A percentile compares a stretch with the other conserved stretches of the same genome.
phyloP scores from a whole-genome alignment of 106 monocot genomes.

The Agapanthus africanus region DNA sequence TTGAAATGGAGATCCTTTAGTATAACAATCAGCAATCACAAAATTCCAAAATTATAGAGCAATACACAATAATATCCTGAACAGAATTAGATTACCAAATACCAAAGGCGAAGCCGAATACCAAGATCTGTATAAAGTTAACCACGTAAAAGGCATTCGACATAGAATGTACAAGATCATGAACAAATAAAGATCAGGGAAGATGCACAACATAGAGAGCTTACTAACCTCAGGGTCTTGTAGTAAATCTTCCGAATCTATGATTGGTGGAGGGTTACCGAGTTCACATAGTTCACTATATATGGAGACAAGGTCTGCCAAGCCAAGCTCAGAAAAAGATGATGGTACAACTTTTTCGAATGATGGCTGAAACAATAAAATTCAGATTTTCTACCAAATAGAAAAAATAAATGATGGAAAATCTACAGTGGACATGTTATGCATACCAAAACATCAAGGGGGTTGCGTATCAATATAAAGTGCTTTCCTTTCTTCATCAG shows the following conservation, averaged over 20 bases:
- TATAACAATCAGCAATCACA: too few species aligned
- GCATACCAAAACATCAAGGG: constrained; percentile 75
- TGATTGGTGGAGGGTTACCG: constrained; percentile 75
- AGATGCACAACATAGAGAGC: too few species aligned
- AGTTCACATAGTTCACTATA: constrained; percentile 77
- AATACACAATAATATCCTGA: too few species aligned
- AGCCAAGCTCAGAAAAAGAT: constrained; percentile 81
- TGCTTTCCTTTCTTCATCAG: constrained; percentile 97
- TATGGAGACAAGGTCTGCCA: constrained; percentile 62
- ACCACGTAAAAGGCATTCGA: neutral
- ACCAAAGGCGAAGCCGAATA: too few species aligned
- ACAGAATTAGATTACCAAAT: too few species aligned
- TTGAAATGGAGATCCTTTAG: too few species aligned
- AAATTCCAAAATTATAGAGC: too few species aligned
- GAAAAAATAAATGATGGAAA: neutral
- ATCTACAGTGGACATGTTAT: neutral
- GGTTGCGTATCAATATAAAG: constrained; percentile 93
- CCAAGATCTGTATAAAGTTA: too few species aligned
- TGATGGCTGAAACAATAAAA: constrained; percentile 60
- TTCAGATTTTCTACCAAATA: neutral
- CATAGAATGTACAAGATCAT: neutral
- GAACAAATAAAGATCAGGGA: too few species aligned
- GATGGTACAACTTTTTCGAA: constrained; percentile 63
- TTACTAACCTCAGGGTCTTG: constrained; percentile 66
- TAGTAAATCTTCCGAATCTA: constrained; percentile 84